Conservation (phyloP, 768 basidiomycete genomes). For the Tricholoma furcatifolium region DNA sequence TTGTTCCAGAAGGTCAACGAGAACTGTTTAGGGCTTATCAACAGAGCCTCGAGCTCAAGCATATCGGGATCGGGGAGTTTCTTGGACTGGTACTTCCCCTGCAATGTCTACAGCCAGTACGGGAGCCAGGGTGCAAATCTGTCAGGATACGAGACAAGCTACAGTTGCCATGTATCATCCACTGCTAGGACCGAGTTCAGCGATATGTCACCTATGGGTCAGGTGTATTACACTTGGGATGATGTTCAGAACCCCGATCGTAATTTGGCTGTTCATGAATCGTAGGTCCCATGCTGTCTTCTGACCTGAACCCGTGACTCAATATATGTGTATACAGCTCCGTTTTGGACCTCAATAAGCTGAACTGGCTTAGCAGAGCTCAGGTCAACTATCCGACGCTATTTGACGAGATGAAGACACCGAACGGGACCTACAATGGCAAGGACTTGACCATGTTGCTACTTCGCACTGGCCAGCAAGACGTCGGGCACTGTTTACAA, state of each 20-base stretch:
- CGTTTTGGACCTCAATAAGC: slow-evolving; percentile 86
- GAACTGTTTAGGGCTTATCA: slow-evolving; percentile 78
- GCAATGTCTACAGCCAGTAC: slow-evolving; percentile 83
- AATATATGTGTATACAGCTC: slow-evolving; percentile 40
- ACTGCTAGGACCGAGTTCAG: slow-evolving; percentile 53
- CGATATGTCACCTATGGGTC: slow-evolving; percentile 59
- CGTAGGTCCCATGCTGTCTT: slow-evolving; percentile 50
- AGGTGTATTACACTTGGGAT: slow-evolving; percentile 94
- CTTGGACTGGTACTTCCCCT: slow-evolving; percentile 97
- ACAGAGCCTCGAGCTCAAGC: slow-evolving; percentile 62
- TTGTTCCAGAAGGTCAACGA: slow-evolving; percentile 92
- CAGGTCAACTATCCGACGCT: slow-evolving; percentile 82
- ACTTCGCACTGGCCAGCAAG: slow-evolving; percentile 64
- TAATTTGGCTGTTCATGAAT: slow-evolving; percentile 92
- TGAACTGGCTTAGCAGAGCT: slow-evolving; percentile 79
- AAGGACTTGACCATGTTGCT: slow-evolving; percentile 89
- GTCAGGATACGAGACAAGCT: slow-evolving; percentile 61
- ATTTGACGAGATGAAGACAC: slow-evolving; percentile 73
- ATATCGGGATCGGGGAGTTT: slow-evolving; percentile 62
- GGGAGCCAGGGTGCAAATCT: slow-evolving; percentile 60
- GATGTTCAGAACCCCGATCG: slow-evolving; percentile 66
- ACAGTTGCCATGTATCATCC: slow-evolving; percentile 70
- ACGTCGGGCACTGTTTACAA: slow-evolving; percentile 77
- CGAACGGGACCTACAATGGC: slow-evolving; percentile 73
- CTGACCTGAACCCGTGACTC: neutral